Conservation (phyloP, 2,329 filamentous ascomycete genomes). For the Sclerotinia minor region DNA sequence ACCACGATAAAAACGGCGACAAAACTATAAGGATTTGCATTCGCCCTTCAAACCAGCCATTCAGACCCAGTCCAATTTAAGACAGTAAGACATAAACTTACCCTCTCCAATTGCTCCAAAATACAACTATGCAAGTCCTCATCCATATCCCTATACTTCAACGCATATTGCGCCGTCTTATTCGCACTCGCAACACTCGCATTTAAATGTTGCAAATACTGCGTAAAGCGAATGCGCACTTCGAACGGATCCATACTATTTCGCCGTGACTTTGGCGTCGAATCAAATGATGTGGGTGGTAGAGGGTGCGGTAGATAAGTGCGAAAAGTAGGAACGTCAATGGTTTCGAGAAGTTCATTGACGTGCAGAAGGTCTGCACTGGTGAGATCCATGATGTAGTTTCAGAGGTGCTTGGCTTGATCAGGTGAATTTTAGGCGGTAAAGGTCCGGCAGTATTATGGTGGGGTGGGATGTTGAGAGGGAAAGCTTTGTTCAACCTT, state of each 20-base stretch:
- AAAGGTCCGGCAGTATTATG: not conserved
- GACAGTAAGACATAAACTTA: constrained; percentile 44
- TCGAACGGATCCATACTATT: constrained; percentile 74
- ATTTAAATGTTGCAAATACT: constrained; percentile 84
- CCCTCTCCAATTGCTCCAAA: constrained; percentile 87
- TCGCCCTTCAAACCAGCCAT: too few species aligned
- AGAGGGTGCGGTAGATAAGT: constrained; percentile 11
- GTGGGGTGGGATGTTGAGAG: not conserved
- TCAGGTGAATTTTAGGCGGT: constrained; percentile 1
- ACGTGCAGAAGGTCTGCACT: not conserved
- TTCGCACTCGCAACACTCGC: constrained; percentile 85
- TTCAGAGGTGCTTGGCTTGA: not conserved
- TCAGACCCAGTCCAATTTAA: not conserved
- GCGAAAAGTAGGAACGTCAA: not conserved
- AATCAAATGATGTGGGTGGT: not conserved
- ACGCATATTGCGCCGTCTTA: constrained; percentile 91
- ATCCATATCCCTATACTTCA: constrained; percentile 91
- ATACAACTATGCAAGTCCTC: constrained; percentile 98
- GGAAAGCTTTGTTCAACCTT: not conserved
- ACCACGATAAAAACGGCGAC: not conserved
- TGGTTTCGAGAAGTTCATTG: not conserved
- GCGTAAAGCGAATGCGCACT: constrained; percentile 95
- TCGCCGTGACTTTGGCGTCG: constrained; percentile 19
- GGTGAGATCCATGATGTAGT: constrained; percentile 15
- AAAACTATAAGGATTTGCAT: not conserved